Evolutionary conservation across 139 green algal genomes (phyloP), one percentile per base, ranked within the genome.

Genomic region (Coccomyxa sp.): DNA sequence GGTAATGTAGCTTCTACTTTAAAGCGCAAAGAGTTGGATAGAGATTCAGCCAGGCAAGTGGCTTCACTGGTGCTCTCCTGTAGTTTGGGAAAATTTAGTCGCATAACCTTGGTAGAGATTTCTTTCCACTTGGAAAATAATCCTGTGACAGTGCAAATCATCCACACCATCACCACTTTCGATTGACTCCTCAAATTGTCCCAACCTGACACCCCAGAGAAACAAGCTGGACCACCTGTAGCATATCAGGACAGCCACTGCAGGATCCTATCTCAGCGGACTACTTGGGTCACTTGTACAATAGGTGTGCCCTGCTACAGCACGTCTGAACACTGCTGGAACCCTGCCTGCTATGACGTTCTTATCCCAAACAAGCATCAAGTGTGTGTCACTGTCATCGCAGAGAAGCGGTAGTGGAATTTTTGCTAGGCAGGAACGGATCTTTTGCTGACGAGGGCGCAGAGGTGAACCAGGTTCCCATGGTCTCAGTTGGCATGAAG

Each of bases 231-330:
- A 77, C 59, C 25, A 85, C 82, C 9, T 85, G 82, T 59, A 58
- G 59, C 13, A 32, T 85, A 13, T 82, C 76, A 45, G 79, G 79
- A 23, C 82, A 85, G 60, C 82, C 76, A 21, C 28, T 85, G 60
- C 25, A 79, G 13, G 13, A 21, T 27, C 82, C 82, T 27, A 66
- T 85, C 32, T 76, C 80, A 23, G 82, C 82, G 18, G 82, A 85
- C 63, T 85, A 66, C 38, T 25, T 85, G 1, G 82, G 82, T 63
- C 75, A 63, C 31, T 77, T 85, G 18, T 85, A 85, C 77, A 85
- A 82, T 30, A 84, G 67, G 81, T 79, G 13, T 38, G 38, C 21
- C 27, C 21, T n/a, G 13, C 10, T 30, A 58, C 30, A 32, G 58
- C 32, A 58, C 76, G 32, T n/a, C n/a, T 13, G 38, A 17, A 57